Base-by-base conservation (phyloP, 164 flowering plant species). In the Kingdonia uniflora region DNA sequence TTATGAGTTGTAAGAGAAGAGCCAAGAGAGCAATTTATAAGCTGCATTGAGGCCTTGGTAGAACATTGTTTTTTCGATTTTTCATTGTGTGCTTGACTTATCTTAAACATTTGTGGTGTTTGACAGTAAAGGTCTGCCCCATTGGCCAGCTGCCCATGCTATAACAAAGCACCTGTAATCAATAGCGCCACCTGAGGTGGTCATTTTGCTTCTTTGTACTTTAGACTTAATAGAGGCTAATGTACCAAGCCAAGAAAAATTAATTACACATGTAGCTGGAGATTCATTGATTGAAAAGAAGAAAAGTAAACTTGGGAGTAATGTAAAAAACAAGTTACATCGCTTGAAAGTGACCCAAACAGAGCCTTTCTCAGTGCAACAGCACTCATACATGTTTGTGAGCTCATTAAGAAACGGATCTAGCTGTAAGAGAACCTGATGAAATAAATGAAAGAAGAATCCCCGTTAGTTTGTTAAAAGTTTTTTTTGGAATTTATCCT, bases 371-470 rank as follows among this genome's bases (percentile, higher is more conserved):
- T 85, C 95, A 5, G 75, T 74, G 58, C 67, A 81, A 20, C 63
- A n/a, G n/a, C n/a, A 64, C 74, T 83, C 88, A 49, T 78, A 85
- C 96, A 88, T 83, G 72, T 69, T 81, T 1, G 91, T 81, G 20
- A 88, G 81, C 61, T 88, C 96, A 61, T 71, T 88, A 15, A 88
- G 88, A 66, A 85, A 88, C 5, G 91, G 85, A 43, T 85, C 96
- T 42, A 74, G 76, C 62, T 81, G 88, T 52, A 85, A 61, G 48
- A 74, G 76, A 52, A 75, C 91, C 96, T 83, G 29, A 41, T 19
- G 14, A 29, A 51, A 51, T 39, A 10, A 12, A 49, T 42, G 11
- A 12, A 52, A 23, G 11, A 55, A 19, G 2, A 29, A n/a, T n/a
- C n/a, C n/a, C n/a, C n/a, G n/a, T n/a, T n/a, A n/a, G n/a, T n/a